These are phyloP conservation scores for Mycena amicta DNA, from an alignment of 768 basidiomycete species.

Conservation along the genomic window DNA sequence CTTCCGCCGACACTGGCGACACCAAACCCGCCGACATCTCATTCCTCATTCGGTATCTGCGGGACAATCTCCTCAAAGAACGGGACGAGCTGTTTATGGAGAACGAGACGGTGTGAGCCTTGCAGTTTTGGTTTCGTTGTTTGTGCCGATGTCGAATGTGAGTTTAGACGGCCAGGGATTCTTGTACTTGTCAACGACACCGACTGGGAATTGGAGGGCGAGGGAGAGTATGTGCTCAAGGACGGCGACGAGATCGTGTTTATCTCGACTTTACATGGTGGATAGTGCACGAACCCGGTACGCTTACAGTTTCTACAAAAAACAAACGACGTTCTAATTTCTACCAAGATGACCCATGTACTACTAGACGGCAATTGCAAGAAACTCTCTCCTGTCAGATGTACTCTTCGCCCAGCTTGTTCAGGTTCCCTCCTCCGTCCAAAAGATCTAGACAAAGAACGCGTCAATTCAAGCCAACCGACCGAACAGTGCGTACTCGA, in stretches of 20 bases:
- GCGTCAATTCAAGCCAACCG: neutral
- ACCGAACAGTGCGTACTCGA: conserved; percentile 3
- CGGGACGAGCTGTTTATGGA: conserved; percentile 90
- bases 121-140: neutral
- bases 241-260: conserved; percentile 90
- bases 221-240: conserved; percentile 80
- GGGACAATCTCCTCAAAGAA: conserved; percentile 77
- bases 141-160: neutral
- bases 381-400: neutral
- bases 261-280: conserved; percentile 95
- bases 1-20: conserved; percentile 32
- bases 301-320: neutral
- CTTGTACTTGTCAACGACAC: conserved; percentile 96
- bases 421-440: conserved; percentile 12
- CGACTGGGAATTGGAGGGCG: conserved; percentile 97
- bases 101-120: conserved; percentile 76
- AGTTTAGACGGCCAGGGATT: conserved; percentile 86
- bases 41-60: conserved; percentile 79
- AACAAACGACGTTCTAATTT: neutral
- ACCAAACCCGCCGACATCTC: conserved; percentile 61
- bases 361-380: too few relatives aligned
- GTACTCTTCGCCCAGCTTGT: conserved; percentile 9
- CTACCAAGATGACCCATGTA: neutral
- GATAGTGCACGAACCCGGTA: conserved; percentile 40
- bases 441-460: conserved; percentile 3